Conservation (phyloP, 345 rosid species). For the Aquilaria yunnanensis region DNA sequence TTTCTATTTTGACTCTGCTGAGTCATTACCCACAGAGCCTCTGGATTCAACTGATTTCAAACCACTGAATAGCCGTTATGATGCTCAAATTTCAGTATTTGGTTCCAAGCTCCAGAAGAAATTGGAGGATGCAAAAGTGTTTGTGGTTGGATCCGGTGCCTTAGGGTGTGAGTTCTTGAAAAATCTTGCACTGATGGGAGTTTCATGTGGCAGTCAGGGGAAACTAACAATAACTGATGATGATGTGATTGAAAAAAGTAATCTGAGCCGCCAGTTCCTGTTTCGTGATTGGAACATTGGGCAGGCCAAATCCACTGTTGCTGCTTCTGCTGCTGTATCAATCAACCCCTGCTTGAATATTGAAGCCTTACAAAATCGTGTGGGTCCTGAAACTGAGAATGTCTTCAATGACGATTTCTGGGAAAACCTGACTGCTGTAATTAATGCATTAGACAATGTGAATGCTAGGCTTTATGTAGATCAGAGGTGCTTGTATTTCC, state of each 20-base stretch:
- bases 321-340: conserved; percentile 81
- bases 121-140: conserved; percentile 78
- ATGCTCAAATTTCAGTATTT: conserved; percentile 98
- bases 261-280: conserved; percentile 96
- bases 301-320: conserved; percentile 98
- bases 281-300: conserved; percentile 99
- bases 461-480: conserved; percentile 97
- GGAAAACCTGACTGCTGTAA: conserved; percentile 78
- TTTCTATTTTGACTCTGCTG: conserved; percentile 94
- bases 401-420: conserved; percentile 85
- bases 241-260: conserved; percentile 98
- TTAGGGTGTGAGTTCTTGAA: conserved; percentile 97
- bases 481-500: conserved; percentile 95
- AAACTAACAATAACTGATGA: conserved; percentile 95
- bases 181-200: conserved; percentile 95
- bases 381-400: conserved; percentile 89
- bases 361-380: conserved; percentile 96
- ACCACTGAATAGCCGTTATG: conserved; percentile 78
- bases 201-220: conserved; percentile 76
- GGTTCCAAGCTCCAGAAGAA: conserved; percentile 93
- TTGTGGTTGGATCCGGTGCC: conserved; percentile 95
- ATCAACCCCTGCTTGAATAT: conserved; percentile 71
- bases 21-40: conserved; percentile 80
- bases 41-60: conserved; percentile 60
- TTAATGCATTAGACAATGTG: conserved; percentile 95